phyloP scores from a whole-genome alignment of 139 green algal species.

The Chlorella vulgaris region DNA sequence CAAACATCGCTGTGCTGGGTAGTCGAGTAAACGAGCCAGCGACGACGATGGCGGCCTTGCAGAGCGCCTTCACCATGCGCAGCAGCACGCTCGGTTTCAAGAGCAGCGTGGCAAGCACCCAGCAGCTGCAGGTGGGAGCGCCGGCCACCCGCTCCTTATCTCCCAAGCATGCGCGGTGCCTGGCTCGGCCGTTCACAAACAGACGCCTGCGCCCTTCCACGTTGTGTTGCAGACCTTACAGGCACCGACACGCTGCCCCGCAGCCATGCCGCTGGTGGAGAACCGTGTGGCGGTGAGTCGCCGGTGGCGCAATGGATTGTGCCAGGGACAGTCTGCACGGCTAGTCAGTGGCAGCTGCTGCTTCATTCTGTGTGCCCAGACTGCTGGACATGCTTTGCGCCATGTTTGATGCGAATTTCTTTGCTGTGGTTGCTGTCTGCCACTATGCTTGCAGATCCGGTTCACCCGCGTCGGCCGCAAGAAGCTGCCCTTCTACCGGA shows the following conservation, averaged over 20 bases:
- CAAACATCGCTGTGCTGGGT: no score
- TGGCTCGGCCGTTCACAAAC: not conserved
- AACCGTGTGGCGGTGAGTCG: conserved; percentile 60
- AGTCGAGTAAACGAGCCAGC: no score
- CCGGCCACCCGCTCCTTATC: not conserved
- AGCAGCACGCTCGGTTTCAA: conserved; percentile 21
- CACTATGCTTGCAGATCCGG: conserved; percentile 69
- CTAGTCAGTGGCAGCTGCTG: no score
- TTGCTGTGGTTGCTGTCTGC: not conserved
- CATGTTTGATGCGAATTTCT: no score
- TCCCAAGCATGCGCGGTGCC: not conserved
- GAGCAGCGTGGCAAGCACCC: conserved; percentile 1
- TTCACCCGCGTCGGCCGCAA: conserved; percentile 91
- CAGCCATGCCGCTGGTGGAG: conserved; percentile 64
- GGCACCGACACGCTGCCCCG: conserved; percentile 12
- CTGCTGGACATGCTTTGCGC: no score
- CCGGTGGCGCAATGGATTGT: no score
- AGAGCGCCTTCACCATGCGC: conserved; percentile 17
- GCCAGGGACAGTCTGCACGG: no score
- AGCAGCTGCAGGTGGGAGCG: not conserved
- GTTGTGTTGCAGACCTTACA: not conserved
- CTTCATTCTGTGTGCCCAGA: no score
- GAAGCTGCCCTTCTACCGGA: conserved; percentile 87
- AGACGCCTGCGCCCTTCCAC: not conserved
- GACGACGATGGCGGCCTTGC: conserved; percentile 2